Base-by-base conservation (phyloP, 78 protist genomes). In the Dictyostelium firmibasis region DNA sequence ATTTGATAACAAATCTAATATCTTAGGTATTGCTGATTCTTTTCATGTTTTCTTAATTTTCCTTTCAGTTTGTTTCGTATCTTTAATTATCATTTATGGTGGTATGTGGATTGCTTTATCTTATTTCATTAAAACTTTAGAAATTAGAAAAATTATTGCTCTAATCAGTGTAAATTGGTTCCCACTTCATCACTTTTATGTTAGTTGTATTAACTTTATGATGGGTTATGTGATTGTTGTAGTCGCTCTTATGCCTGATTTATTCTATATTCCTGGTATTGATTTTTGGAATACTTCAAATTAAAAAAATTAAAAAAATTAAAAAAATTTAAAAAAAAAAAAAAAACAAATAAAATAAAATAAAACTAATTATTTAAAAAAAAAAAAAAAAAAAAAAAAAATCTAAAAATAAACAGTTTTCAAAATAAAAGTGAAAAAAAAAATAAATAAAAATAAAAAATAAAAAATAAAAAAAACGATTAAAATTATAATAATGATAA, bases 151-250 rank as follows among this genome's bases (percentile, higher is more conserved):
- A 31, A 74, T 88, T 0, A 35, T 81, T 27, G 36, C 44, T 69
- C 70, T 88, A 4, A 81, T 88, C 3, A 64, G 81, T 41, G 94
- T 88, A 31, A 88, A 88, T 81, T 88, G 94, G 94, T 88, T 41
- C 0, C 94, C 94, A 43, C 18, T 88, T n/a, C 47, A 81, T 10
- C 94, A 88, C n/a, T 88, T 88, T 27, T 88, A 88, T 44, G 81
- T 88, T n/a, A 43, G 33, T 35, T 88, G 94, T 81, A 88, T 88
- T 7, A 88, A 88, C 23, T 69, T 60, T 64, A 81, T 88, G 87
- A 88, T 88, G 94, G 94, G 69, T 47, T 88, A 88, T 88, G 94
- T 88, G 25, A 88, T 88, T 67, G 94, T 88, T 5, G 94, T 88
- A 1, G 94, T 88, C 4, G 94, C 94, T 23, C 79, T 88, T 5